A percentile compares a stretch with the other conserved stretches of the same genome.
These are phyloP conservation scores for Scutellaria baicalensis DNA, from an alignment of 257 asterid genomes.

Conservation along the genomic window DNA sequence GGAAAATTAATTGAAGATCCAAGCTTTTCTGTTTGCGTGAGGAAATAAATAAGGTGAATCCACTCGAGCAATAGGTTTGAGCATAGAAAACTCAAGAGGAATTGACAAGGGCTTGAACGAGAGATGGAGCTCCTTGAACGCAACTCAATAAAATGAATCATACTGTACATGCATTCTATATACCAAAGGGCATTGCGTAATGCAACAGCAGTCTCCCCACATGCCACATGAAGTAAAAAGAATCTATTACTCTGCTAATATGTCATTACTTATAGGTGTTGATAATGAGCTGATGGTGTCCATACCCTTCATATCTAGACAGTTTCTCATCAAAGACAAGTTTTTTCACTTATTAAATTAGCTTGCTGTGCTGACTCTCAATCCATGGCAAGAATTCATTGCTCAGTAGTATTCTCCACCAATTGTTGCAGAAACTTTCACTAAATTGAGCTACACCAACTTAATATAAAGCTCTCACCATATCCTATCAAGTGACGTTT, in stretches of 20 bases:
- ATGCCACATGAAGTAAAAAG: neutral
- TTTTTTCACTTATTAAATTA: neutral
- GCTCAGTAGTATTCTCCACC: neutral
- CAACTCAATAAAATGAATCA: neutral
- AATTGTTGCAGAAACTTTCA: neutral
- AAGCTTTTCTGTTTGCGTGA: neutral
- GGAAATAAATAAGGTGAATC: neutral
- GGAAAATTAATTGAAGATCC: neutral
- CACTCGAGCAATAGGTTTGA: neutral
- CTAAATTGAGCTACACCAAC: no score
- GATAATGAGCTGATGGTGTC: neutral
- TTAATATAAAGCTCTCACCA: no score
- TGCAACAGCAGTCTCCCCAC: neutral
- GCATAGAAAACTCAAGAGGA: neutral
- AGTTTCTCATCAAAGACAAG: neutral
- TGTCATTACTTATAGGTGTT: neutral
- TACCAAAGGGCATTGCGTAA: neutral
- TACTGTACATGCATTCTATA: neutral
- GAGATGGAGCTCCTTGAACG: neutral
- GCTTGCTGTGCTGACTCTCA: neutral
- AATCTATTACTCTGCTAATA: neutral
- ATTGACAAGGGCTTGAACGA: neutral
- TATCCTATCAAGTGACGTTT: no score
- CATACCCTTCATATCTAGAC: neutral
- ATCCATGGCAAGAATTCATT: neutral